phyloP scores from a whole-genome alignment of 225 moss, liverwort and hornwort species.

The Bryoerythrophyllum caledonicum region DNA sequence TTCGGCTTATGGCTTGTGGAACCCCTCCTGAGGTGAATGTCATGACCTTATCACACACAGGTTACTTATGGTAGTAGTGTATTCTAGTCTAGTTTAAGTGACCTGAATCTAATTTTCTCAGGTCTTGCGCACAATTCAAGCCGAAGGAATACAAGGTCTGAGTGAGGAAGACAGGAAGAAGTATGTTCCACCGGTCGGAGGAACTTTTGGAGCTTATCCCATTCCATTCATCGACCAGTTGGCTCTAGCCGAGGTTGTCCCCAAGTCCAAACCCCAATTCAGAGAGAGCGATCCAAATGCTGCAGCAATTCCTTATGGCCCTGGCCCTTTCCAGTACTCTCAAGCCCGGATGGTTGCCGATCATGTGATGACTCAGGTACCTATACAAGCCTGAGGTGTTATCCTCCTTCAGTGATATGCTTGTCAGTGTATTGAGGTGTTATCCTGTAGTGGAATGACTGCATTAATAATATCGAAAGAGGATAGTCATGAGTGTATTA shows the following conservation, averaged over 20 bases:
- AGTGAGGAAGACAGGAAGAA: slow-evolving; percentile 57
- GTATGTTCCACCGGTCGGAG: slow-evolving; percentile 66
- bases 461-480: too few relatives aligned
- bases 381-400: not conserved
- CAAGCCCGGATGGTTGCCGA: slow-evolving; percentile 86
- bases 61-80: slow-evolving; percentile 4
- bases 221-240: slow-evolving; percentile 55
- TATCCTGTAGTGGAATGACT: too few relatives aligned
- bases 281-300: slow-evolving; percentile 35
- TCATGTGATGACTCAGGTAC: slow-evolving; percentile 71
- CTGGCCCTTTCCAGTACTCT: slow-evolving; percentile 73
- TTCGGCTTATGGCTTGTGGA: slow-evolving; percentile 89
- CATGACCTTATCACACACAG: not conserved
- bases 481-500: too few relatives aligned
- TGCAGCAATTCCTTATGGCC: slow-evolving; percentile 52
- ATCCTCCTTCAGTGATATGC: not conserved
- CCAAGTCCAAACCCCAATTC: too few relatives aligned
- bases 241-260: slow-evolving; percentile 37
- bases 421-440: too few relatives aligned
- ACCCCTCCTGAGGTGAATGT: slow-evolving; percentile 66
- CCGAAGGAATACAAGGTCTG: slow-evolving; percentile 78
- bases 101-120: slow-evolving; percentile 25
- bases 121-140: slow-evolving; percentile 78
- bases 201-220: slow-evolving; percentile 63
- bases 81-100: not conserved